phyloP scores from a whole-genome alignment of 1,284 basidiomycete species.

The Grifola frondosa region DNA sequence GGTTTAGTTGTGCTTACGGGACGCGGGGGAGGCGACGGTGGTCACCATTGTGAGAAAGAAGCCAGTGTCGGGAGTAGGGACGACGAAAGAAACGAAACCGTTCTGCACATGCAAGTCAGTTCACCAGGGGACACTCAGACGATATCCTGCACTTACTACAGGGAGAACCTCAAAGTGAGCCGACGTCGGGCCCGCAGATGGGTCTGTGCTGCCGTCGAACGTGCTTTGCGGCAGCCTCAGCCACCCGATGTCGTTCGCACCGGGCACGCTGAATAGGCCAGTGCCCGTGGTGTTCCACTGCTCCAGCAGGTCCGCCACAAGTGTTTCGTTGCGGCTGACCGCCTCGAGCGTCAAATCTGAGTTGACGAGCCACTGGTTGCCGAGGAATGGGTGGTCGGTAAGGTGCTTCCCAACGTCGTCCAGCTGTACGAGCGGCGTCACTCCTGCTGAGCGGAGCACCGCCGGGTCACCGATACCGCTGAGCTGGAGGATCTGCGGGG shows the following conservation, averaged over 20 bases:
- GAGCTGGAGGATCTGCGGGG: slow-evolving; percentile 43
- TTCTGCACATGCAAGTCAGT: slow-evolving; percentile 1
- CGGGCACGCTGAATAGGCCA: not conserved
- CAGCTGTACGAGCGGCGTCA: slow-evolving; percentile 31
- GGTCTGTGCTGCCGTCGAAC: slow-evolving; percentile 12
- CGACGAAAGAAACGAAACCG: slow-evolving; percentile 8
- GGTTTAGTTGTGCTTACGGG: slow-evolving; percentile 7
- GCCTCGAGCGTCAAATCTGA: slow-evolving; percentile 20
- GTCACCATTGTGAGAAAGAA: slow-evolving; percentile 8
- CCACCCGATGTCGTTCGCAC: slow-evolving; percentile 6
- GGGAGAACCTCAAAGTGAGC: slow-evolving; percentile 18
- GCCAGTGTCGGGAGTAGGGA: slow-evolving; percentile 6
- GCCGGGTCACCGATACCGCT: slow-evolving; percentile 41
- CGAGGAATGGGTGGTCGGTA: slow-evolving; percentile 34
- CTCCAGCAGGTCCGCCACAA: slow-evolving; percentile 7
- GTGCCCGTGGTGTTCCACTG: slow-evolving; percentile 14
- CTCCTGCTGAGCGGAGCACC: slow-evolving; percentile 31
- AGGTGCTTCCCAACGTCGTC: slow-evolving; percentile 41
- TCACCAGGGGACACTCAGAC: not conserved
- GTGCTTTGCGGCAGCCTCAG: slow-evolving; percentile 8
- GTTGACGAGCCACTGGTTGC: slow-evolving; percentile 16
- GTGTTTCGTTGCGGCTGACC: slow-evolving; percentile 11
- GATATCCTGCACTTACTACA: slow-evolving; percentile 3
- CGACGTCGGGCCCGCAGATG: slow-evolving; percentile 16
- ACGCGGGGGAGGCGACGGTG: slow-evolving; percentile 9